Evolutionary conservation across 2,329 filamentous ascomycete genomes (phyloP).

Genomic region (Trichoderma citrinoviride): DNA sequence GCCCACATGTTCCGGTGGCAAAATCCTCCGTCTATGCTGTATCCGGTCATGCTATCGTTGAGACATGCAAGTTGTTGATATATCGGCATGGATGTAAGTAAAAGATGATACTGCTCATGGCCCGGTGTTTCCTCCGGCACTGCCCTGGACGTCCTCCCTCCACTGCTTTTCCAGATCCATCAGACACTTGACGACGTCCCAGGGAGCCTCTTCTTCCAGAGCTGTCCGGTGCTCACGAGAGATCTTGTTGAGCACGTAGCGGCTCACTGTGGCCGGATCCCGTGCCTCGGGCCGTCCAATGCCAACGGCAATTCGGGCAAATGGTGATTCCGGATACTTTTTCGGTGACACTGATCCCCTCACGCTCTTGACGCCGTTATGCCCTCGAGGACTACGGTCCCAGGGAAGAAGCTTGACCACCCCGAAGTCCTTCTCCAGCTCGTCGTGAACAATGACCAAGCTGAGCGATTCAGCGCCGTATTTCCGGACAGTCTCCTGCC

Average conservation of each 20-base stretch:
- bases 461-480: conserved; percentile 38
- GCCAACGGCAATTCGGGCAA: conserved; percentile 70
- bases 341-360: conserved; percentile 47
- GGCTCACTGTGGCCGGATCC: conserved; percentile 63
- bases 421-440: conserved; percentile 72
- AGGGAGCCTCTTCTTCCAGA: conserved; percentile 52
- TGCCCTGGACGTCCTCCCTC: conserved; percentile 24
- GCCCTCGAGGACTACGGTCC: conserved; percentile 62
- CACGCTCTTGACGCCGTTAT: conserved; percentile 73
- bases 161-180: conserved; percentile 45
- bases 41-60: neutral
- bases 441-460: conserved; percentile 83
- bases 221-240: conserved; percentile 47
- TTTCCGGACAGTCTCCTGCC: conserved; percentile 52
- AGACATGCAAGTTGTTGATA: neutral
- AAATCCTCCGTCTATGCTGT: neutral
- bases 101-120: neutral
- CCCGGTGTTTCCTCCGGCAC: neutral
- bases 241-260: conserved; percentile 75
- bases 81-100: neutral
- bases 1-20: neutral
- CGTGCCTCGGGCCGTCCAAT: conserved; percentile 79
- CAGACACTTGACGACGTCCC: conserved; percentile 51
- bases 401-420: conserved; percentile 63
- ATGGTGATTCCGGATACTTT: conserved; percentile 43